These are phyloP conservation scores for Bruguiera hainesii DNA, from an alignment of 441 rosid species.

Conservation along the genomic window DNA sequence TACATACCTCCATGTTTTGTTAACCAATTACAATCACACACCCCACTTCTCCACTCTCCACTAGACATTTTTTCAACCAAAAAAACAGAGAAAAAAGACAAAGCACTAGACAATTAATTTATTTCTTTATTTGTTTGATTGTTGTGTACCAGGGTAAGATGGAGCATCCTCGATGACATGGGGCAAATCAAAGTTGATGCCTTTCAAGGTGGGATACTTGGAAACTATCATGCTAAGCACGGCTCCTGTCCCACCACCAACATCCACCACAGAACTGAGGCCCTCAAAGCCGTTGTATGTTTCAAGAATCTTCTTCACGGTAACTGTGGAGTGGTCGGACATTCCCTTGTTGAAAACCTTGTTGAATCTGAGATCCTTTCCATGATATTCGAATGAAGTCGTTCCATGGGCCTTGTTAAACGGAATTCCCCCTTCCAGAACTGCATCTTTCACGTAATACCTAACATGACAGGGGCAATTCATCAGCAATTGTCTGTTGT, in stretches of 20 bases:
- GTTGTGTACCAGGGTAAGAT: constrained; percentile 42
- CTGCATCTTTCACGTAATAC: constrained; percentile 74
- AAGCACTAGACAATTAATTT: too few species aligned
- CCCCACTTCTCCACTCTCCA: too few species aligned
- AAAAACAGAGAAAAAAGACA: too few species aligned
- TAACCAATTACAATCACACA: too few species aligned
- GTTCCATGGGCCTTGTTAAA: constrained; percentile 76
- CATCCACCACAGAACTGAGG: constrained; percentile 54
- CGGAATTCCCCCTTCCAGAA: constrained; percentile 75
- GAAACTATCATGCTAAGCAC: constrained; percentile 63
- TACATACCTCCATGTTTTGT: neutral
- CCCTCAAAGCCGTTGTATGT: constrained; percentile 66
- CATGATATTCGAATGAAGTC: constrained; percentile 69
- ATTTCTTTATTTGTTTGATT: too few species aligned
- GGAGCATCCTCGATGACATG: constrained; percentile 70
- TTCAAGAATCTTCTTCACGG: constrained; percentile 69
- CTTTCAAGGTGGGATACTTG: constrained; percentile 58
- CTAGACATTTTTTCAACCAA: too few species aligned
- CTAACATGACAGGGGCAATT: constrained; percentile 14
- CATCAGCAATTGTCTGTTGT: too few species aligned
- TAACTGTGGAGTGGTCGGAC: constrained; percentile 62
- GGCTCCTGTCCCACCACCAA: constrained; percentile 80
- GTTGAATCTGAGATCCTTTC: constrained; percentile 70
- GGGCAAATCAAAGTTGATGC: constrained; percentile 75
- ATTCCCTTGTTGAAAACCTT: constrained; percentile 63